Evolutionary conservation across 345 rosid genomes (phyloP).

Genomic region (Geranium brycei): DNA sequence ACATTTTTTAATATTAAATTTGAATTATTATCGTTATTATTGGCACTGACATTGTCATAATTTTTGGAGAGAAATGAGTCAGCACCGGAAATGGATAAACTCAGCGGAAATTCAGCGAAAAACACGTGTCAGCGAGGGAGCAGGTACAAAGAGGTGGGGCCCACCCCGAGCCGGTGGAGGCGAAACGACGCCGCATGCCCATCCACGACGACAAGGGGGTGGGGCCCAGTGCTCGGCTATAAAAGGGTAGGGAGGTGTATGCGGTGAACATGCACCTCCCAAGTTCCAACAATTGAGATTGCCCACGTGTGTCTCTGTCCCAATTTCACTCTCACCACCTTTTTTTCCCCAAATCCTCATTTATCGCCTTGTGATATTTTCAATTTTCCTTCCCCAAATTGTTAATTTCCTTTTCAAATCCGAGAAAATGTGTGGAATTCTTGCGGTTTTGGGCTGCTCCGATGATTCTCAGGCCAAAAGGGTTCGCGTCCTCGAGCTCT

Average conservation of each 20-base stretch:
- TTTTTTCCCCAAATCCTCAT: neutral
- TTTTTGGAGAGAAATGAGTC: neutral
- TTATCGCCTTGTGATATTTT: neutral
- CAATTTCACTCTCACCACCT: neutral
- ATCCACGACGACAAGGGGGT: too few species aligned
- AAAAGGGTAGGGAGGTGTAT: neutral
- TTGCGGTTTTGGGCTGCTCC: slow-evolving; percentile 86
- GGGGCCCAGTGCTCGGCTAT: neutral
- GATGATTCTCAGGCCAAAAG: slow-evolving; percentile 89
- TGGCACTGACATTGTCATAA: too few species aligned
- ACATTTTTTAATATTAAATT: too few species aligned
- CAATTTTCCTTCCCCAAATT: neutral
- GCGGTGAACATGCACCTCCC: neutral
- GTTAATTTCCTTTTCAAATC: neutral
- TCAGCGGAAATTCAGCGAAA: too few species aligned
- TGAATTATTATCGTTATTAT: too few species aligned
- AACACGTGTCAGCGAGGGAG: neutral
- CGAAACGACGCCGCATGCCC: neutral
- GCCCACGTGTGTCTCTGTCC: neutral
- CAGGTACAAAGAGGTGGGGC: neutral
- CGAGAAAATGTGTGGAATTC: slow-evolving; percentile 74
- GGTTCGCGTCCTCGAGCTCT: slow-evolving; percentile 94
- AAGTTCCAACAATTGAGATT: neutral
- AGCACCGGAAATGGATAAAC: neutral
- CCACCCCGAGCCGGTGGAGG: neutral